Conservation (phyloP, 768 basidiomycete genomes). For the Suillus weaverae region DNA sequence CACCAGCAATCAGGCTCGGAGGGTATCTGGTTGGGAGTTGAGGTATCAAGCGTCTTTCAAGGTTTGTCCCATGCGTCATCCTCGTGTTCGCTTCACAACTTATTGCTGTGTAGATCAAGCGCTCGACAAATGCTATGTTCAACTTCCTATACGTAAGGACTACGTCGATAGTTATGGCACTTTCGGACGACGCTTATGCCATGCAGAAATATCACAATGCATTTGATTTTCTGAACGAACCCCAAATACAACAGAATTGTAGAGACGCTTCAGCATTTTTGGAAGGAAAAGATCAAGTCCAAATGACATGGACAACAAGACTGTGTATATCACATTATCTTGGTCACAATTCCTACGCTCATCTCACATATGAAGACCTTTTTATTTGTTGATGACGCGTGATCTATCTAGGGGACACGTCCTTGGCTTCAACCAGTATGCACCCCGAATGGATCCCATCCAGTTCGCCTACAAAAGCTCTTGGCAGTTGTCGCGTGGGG, state of each 20-base stretch:
- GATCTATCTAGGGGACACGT: too few relatives aligned
- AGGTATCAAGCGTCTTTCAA: background rate
- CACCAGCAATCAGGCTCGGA: background rate
- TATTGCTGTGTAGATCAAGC: background rate
- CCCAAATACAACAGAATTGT: slow-evolving; percentile 51
- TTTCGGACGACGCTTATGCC: slow-evolving; percentile 1
- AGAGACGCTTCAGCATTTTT: slow-evolving; percentile 57
- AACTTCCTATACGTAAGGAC: background rate
- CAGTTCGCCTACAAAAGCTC: too few relatives aligned
- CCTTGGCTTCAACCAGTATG: too few relatives aligned
- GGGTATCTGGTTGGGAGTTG: background rate
- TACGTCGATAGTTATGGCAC: background rate
- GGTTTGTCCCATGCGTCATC: background rate
- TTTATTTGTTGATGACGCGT: too few relatives aligned
- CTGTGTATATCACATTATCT: slow-evolving; percentile 50
- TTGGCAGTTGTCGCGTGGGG: too few relatives aligned
- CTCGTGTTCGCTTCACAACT: background rate
- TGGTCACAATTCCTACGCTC: background rate
- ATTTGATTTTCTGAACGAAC: slow-evolving; percentile 41
- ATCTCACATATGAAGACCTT: too few relatives aligned
- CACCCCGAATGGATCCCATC: too few relatives aligned
- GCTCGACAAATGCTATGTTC: background rate
- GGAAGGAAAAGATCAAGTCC: slow-evolving; percentile 62
- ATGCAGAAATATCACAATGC: slow-evolving; percentile 74
- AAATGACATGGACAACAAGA: slow-evolving; percentile 56